Evolutionary conservation across 139 green algal genomes (phyloP).

Genomic region (Volvox reticuliferus): DNA sequence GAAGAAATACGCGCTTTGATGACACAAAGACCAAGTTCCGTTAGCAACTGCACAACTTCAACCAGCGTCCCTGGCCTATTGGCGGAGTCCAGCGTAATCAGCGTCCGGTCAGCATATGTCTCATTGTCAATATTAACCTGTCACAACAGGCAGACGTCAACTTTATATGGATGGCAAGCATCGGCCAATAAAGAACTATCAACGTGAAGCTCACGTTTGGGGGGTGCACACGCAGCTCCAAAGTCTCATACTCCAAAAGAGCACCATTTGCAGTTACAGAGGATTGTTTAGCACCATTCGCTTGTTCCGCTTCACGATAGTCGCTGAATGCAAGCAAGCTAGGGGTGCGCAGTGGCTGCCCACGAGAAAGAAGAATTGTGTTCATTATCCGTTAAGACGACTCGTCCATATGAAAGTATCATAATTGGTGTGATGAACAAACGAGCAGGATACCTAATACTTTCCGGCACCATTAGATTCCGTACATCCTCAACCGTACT

Average conservation of each 20-base stretch:
- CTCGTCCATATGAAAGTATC: no score
- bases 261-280: conserved; percentile 64
- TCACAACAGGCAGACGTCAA: background rate
- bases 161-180: background rate
- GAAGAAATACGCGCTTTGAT: conserved; percentile 87
- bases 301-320: conserved; percentile 59
- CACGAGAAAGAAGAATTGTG: background rate
- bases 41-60: conserved; percentile 95
- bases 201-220: conserved; percentile 70
- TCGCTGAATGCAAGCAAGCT: conserved; percentile 59
- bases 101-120: conserved; percentile 73
- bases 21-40: conserved; percentile 92
- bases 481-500: no score
- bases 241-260: conserved; percentile 86
- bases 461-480: no score
- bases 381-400: conserved; percentile 17
- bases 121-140: conserved; percentile 81
- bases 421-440: no score
- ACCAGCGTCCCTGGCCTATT: conserved; percentile 96
- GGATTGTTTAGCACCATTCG: conserved; percentile 33
- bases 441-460: no score
- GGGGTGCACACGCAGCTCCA: conserved; percentile 84
- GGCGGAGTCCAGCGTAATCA: conserved; percentile 92
- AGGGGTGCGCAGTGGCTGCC: background rate
- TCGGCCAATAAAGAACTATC: background rate